Conservation (phyloP, 1,284 basidiomycete species). For the Ustilago tritici region DNA sequence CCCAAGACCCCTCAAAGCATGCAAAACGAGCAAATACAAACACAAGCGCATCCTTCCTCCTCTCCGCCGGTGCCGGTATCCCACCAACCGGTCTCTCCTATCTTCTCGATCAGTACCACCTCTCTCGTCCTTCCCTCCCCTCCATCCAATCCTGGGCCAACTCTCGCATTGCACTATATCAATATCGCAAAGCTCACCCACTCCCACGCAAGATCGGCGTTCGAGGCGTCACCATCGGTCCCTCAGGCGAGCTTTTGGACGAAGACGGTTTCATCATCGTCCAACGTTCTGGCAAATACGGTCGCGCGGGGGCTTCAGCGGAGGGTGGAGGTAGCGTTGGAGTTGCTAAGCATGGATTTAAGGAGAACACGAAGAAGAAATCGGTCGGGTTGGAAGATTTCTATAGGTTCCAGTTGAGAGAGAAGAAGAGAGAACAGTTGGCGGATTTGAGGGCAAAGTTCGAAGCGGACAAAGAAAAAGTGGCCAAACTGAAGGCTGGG, state of each 20-base stretch:
- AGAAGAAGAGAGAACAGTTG: slow-evolving; percentile 64
- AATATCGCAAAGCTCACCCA: slow-evolving; percentile 60
- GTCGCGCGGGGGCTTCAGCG: slow-evolving; percentile 47
- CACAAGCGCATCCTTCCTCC: slow-evolving; percentile 22
- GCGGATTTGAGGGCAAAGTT: slow-evolving; percentile 64
- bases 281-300: slow-evolving; percentile 63
- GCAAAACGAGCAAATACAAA: background rate
- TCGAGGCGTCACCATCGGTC: slow-evolving; percentile 59
- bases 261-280: slow-evolving; percentile 68
- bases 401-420: slow-evolving; percentile 66
- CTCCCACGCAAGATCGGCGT: slow-evolving; percentile 57
- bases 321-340: slow-evolving; percentile 35
- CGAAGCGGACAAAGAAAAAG: slow-evolving; percentile 63
- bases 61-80: slow-evolving; percentile 19
- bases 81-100: slow-evolving; percentile 50
- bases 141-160: slow-evolving; percentile 54
- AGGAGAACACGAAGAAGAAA: slow-evolving; percentile 59
- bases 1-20: background rate
- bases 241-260: slow-evolving; percentile 65
- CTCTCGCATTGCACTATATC: slow-evolving; percentile 51
- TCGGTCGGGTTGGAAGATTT: slow-evolving; percentile 60
- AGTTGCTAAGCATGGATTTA: slow-evolving; percentile 28
- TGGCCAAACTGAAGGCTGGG: slow-evolving; percentile 60
- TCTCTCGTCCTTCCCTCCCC: slow-evolving; percentile 48
- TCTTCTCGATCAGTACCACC: slow-evolving; percentile 46